Base-by-base conservation (phyloP, 169 alveolate species). In the Eimeria maxima region DNA sequence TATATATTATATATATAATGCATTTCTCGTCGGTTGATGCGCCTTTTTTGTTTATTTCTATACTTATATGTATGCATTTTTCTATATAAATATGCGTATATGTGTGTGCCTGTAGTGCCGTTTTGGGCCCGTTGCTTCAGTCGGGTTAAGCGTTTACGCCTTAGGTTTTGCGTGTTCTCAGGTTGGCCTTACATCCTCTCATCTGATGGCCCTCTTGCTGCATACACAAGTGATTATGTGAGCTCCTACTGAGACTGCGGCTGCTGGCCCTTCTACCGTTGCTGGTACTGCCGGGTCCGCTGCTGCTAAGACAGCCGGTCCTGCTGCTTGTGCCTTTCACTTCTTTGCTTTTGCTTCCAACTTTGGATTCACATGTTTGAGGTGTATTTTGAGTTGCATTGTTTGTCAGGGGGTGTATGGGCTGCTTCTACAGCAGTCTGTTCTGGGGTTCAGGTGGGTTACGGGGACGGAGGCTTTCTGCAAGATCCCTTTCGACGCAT, bases 151-250 rank as follows among this genome's bases (percentile, higher is more conserved):
- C 20, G 60, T 53, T 53, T 38, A 33, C 20, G 81, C 47, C 27
- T 71, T 71, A 71, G 7, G 81, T 42, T 18, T 74, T 20, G 2
- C 5, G 42, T 74, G n/a, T 18, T 20, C 53, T 73, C 91, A 83
- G 91, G 91, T 11, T 83, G 91, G 91, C 91, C 91, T 18, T 83
- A 83, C 74, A 27, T 24, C 73, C 76, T 83, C 74, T 63, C 91
- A 29, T 83, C 91, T 27, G 91, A 83, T 27, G 91, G 91, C 74
- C 53, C 91, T 27, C 76, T 83, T 55, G 91, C 65, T n/a, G 91
- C 74, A 27, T 83, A 83, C 91, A 83, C 76, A 45, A 83, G 76
- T 53, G 91, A 83, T 47, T n/a, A 83, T 47, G 91, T 83, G 55
- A 53, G 67, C 33, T n/a, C 38, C 53, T 53, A 22, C 91, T 53